A percentile compares a stretch with the other conserved stretches of the same genome.
Conservation (phyloP, 768 basidiomycete genomes). For the Amanita exitialis region DNA sequence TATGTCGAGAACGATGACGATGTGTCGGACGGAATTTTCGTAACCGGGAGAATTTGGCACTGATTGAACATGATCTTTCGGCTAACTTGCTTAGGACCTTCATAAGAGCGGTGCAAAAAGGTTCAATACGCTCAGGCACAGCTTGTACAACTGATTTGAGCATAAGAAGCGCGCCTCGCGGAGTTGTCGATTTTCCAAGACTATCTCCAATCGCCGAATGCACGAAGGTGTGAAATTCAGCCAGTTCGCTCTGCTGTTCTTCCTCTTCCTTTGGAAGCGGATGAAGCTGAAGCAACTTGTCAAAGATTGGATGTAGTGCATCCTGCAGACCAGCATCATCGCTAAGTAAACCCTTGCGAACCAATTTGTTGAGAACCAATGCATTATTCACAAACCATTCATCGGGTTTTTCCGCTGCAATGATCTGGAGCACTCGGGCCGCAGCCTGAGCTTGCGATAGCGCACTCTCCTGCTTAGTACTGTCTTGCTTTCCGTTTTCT, state of each 20-base stretch:
- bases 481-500: slow-evolving; percentile 36
- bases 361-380: slow-evolving; percentile 62
- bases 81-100: slow-evolving; percentile 78
- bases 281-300: slow-evolving; percentile 65
- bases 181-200: slow-evolving; percentile 56
- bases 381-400: slow-evolving; percentile 74
- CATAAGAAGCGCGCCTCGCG: slow-evolving; percentile 80
- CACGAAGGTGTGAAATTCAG: slow-evolving; percentile 72
- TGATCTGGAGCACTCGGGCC: slow-evolving; percentile 82
- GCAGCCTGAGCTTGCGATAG: slow-evolving; percentile 66
- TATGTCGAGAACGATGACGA: slow-evolving; percentile 79
- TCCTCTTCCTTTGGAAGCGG: slow-evolving; percentile 76
- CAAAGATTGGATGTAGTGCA: slow-evolving; percentile 72
- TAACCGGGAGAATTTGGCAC: slow-evolving; percentile 35
- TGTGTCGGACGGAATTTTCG: slow-evolving; percentile 52
- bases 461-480: slow-evolving; percentile 56
- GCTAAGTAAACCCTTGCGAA: slow-evolving; percentile 78
- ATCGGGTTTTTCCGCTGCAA: slow-evolving; percentile 74
- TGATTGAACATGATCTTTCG: slow-evolving; percentile 76
- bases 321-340: slow-evolving; percentile 79
- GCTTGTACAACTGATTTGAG: slow-evolving; percentile 77
- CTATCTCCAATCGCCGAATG: slow-evolving; percentile 70
- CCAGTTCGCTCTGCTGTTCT: slow-evolving; percentile 59
- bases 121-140: slow-evolving; percentile 75
- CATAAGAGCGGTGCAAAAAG: slow-evolving; percentile 65